Evolutionary conservation across 345 rosid genomes (phyloP).

Genomic region (Corymbia maculata): DNA sequence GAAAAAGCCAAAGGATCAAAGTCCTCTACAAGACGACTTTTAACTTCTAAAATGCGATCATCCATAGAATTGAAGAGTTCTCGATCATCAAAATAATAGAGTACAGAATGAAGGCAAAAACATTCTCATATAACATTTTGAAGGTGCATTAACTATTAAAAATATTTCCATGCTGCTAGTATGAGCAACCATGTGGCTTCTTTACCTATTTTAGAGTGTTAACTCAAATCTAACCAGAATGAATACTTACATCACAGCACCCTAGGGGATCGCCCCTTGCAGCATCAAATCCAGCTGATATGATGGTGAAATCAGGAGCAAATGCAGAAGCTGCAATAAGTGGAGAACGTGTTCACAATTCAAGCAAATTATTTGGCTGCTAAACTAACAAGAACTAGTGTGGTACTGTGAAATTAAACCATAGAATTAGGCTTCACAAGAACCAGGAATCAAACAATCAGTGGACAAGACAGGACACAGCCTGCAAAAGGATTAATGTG

Average conservation of each 20-base stretch:
- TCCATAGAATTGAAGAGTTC: neutral
- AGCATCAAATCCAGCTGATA: constrained; percentile 99
- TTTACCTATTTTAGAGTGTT: neutral
- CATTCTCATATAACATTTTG: neutral
- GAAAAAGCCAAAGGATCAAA: neutral
- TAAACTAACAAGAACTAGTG: neutral
- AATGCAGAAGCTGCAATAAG: constrained; percentile 65
- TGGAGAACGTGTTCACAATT: neutral
- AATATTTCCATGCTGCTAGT: neutral
- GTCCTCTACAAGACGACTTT: neutral
- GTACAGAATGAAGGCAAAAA: neutral
- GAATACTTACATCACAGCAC: constrained; percentile 74
- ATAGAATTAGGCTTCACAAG: neutral
- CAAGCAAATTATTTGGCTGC: neutral
- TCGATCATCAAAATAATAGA: neutral
- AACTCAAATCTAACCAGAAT: neutral
- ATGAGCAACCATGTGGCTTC: neutral
- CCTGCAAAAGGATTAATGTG: neutral
- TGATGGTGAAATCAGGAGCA: constrained; percentile 87
- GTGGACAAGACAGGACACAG: neutral
- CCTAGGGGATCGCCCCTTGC: constrained; percentile 99
- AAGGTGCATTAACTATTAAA: neutral
- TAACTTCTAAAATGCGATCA: neutral
- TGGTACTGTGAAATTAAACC: neutral
- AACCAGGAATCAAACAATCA: neutral